Evolutionary conservation across 768 basidiomycete genomes (phyloP), one percentile per base, ranked within the genome.

Genomic region (Terana coerulea): DNA sequence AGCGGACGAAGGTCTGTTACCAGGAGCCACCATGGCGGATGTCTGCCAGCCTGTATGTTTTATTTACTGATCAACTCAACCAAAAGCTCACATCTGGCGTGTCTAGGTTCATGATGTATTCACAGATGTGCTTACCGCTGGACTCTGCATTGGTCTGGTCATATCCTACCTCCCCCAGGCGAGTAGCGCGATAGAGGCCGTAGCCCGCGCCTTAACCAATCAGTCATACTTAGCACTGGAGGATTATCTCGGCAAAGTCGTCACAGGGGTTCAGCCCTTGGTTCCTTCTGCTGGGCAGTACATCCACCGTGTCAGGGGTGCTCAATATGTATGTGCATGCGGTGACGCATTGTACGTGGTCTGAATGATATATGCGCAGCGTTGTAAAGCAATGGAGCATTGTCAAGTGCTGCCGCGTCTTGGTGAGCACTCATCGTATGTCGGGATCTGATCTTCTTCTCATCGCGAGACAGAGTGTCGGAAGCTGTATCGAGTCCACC

Each of bases 201-300:
- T n/a, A n/a, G n/a, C n/a, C n/a, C n/a, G n/a, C n/a, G n/a, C n/a
- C n/a, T 34, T 26, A 11, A 15, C 52, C 19, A 66, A 36, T 24
- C 48, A 21, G n/a, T n/a, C n/a, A 30, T 31, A 26, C 29, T 51
- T 31, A 92, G 86, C 91, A 91, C 60, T 69, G 82, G 47, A 79
- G 92, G 6, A 97, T 97, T 58, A 87, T 97, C 60, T 64, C 73
- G 44, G 76, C 82, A 21, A 77, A 81, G 33, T 86, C 92, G 0
- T 92, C 88, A 0, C 85, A 95, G 58, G 97, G 97, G 0, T 83
- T 98, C 56, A 94, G 89, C 55, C 92, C 95, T 15, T 86, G 88
- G 79, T 98, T 90, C 62, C 72, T 98, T 29, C 73, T 98, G 5
- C 80, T 98, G 0, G 97, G 97, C 6, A 86, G 85, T 55, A 91